phyloP scores from a whole-genome alignment of 441 rosid species.

The Iberis amara region DNA sequence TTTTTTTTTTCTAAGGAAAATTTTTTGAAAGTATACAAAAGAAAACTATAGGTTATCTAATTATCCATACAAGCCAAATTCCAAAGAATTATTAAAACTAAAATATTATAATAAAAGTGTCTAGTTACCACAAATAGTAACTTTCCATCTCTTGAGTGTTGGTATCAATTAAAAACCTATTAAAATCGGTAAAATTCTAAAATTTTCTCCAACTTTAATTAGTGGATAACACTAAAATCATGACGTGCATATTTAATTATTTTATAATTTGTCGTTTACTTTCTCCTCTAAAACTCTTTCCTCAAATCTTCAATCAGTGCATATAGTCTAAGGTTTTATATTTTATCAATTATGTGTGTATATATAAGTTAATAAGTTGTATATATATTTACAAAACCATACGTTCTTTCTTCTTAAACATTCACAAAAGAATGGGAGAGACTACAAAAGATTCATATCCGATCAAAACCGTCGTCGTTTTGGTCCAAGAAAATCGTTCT shows the following conservation, averaged over 20 bases:
- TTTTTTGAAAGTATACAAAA: no score
- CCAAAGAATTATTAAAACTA: not conserved
- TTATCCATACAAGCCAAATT: not conserved
- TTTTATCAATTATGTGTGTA: not conserved
- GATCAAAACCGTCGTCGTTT: conserved; percentile 69
- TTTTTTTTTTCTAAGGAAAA: no score
- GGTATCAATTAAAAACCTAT: not conserved
- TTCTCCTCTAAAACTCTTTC: conserved; percentile 20
- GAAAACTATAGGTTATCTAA: not conserved
- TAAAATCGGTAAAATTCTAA: not conserved
- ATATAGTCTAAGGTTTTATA: not conserved
- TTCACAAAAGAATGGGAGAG: conserved; percentile 25
- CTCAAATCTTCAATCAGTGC: conserved; percentile 4
- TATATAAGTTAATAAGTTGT: not conserved
- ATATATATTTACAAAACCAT: conserved; percentile 1
- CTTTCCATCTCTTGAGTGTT: not conserved
- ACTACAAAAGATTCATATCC: conserved; percentile 34
- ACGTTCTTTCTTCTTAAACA: conserved; percentile 6
- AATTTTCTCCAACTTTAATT: not conserved
- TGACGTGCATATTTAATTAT: conserved; percentile 13
- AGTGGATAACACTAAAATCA: not conserved
- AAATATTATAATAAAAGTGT: not conserved
- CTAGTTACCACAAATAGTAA: not conserved
- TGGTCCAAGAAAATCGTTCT: conserved; percentile 86
- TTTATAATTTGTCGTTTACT: conserved; percentile 5